These are phyloP conservation scores for Scheffersomyces amazonensis DNA, from an alignment of 805 yeast species.

Conservation along the genomic window DNA sequence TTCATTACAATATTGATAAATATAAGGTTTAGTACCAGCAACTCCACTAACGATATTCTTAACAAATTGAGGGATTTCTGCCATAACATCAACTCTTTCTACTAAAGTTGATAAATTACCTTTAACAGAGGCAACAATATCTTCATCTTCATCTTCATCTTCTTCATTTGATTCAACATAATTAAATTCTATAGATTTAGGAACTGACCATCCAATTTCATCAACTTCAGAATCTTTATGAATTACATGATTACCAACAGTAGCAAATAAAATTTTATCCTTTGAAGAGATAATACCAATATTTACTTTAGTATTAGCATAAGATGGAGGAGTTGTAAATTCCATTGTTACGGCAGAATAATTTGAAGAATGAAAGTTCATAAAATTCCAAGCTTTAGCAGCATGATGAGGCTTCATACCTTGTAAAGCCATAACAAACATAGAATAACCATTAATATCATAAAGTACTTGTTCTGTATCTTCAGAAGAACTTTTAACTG, in stretches of 20 bases:
- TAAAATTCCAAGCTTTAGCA: conserved; percentile 94
- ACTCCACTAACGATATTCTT: conserved; percentile 91
- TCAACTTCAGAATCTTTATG: conserved; percentile 58
- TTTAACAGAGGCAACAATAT: conserved; percentile 46
- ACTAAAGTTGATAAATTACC: conserved; percentile 65
- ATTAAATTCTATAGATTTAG: conserved; percentile 61
- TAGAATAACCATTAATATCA: conserved; percentile 49
- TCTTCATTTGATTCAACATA: conserved; percentile 38
- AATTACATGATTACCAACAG: conserved; percentile 61
- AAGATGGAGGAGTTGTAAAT: conserved; percentile 89
- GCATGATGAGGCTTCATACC: conserved; percentile 99
- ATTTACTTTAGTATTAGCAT: conserved; percentile 77
- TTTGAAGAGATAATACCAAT: conserved; percentile 71
- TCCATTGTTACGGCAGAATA: conserved; percentile 86
- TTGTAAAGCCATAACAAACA: conserved; percentile 96
- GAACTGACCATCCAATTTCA: conserved; percentile 91
- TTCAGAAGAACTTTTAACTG: conserved; percentile 41
- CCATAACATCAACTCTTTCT: conserved; percentile 97
- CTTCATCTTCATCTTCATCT: conserved; percentile 34
- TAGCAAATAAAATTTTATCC: conserved; percentile 58
- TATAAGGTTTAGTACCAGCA: conserved; percentile 95
- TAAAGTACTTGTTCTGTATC: no score
- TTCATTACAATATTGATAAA: conserved; percentile 83
- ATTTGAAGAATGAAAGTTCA: conserved; percentile 78
- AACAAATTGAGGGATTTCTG: conserved; percentile 91